Evolutionary conservation across 805 yeast genomes (phyloP).

Genomic region (Candida piceae): DNA sequence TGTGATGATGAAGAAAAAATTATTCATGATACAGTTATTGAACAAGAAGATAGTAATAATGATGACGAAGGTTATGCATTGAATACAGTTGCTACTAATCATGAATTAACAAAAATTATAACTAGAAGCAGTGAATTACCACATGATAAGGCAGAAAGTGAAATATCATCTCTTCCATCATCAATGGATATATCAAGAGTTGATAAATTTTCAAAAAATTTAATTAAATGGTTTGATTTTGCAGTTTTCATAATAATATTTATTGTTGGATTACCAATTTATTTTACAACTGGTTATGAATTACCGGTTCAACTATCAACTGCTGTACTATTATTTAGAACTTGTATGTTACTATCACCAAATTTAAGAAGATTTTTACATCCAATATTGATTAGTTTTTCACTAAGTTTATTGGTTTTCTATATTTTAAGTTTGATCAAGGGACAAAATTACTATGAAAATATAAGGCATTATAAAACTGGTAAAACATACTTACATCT

Average conservation of each 20-base stretch:
- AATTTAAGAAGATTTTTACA: conserved; percentile 51
- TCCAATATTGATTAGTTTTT: conserved; percentile 67
- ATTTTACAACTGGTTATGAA: conserved; percentile 51
- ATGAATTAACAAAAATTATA: conserved; percentile 11
- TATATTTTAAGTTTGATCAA: conserved; percentile 56
- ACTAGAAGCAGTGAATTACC: conserved; percentile 1
- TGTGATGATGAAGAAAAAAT: no score
- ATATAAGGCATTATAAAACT: conserved; percentile 55
- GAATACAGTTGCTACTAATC: conserved; percentile 17
- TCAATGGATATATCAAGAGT: neutral
- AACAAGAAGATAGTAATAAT: neutral
- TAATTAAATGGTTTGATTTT: conserved; percentile 50
- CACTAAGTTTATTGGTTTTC: conserved; percentile 55
- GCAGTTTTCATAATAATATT: conserved; percentile 42
- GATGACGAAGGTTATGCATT: conserved; percentile 29
- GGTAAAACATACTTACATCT: conserved; percentile 61
- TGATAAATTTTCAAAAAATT: conserved; percentile 3
- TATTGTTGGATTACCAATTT: conserved; percentile 54
- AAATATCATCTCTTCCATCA: no score
- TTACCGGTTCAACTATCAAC: conserved; percentile 60
- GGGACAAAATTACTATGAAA: conserved; percentile 43
- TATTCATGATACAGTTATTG: no score
- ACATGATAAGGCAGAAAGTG: no score
- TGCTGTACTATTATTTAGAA: conserved; percentile 52
- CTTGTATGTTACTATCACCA: conserved; percentile 41